A percentile compares a stretch with the other conserved stretches of the same genome.
phyloP scores from a whole-genome alignment of 306 rosid genomes.

The Vicia sativa region DNA sequence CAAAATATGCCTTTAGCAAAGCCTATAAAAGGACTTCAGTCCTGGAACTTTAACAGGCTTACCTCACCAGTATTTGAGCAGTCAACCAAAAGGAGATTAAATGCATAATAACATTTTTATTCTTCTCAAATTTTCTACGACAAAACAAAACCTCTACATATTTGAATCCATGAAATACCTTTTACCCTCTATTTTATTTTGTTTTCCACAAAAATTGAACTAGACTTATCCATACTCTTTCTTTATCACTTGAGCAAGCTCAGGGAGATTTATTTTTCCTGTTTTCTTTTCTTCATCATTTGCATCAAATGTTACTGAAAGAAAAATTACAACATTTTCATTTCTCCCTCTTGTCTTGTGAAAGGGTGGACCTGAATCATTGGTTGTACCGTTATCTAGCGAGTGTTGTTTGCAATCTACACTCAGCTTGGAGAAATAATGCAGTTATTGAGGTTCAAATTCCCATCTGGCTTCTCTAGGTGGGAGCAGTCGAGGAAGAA shows the following conservation, averaged over 20 bases:
- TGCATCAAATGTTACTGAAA: constrained; percentile 23
- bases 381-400: neutral
- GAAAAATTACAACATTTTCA: constrained; percentile 22
- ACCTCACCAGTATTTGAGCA: neutral
- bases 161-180: constrained; percentile 10
- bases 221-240: neutral
- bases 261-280: neutral
- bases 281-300: constrained; percentile 9
- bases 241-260: neutral
- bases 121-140: neutral
- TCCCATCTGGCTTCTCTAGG: constrained; percentile 25
- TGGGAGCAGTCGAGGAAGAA: constrained; percentile 46
- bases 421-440: neutral
- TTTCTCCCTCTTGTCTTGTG: constrained; percentile 21
- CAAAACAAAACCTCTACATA: neutral
- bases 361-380: constrained; percentile 17
- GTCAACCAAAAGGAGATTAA: neutral
- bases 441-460: constrained; percentile 17
- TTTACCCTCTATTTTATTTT: neutral
- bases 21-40: too few species aligned
- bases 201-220: constrained; percentile 22
- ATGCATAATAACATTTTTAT: neutral
- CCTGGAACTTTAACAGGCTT: too few species aligned
- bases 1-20: too few species aligned
- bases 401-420: neutral